Conservation (phyloP, 495 filamentous ascomycete genomes). For the Sporormia fimetaria region DNA sequence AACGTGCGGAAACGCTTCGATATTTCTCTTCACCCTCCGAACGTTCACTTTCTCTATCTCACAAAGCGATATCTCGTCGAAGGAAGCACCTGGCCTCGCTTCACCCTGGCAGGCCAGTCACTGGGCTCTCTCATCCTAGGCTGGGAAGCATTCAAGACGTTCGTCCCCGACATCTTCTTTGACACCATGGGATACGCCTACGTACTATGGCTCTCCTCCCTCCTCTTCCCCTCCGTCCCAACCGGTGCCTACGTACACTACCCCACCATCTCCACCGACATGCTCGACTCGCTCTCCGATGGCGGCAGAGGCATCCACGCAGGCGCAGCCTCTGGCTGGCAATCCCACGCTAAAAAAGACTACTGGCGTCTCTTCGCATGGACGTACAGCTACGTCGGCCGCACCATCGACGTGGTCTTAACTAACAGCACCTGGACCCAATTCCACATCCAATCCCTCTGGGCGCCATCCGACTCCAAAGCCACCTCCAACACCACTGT, state of each 20-base stretch:
- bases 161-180: constrained; percentile 87
- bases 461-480: constrained; percentile 47
- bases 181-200: constrained; percentile 99
- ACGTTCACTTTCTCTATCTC: constrained; percentile 78
- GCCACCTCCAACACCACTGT: constrained; percentile 45
- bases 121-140: constrained; percentile 77
- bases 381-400: constrained; percentile 70
- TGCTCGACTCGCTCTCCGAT: constrained; percentile 64
- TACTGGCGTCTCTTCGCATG: constrained; percentile 84
- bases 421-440: constrained; percentile 94
- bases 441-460: constrained; percentile 66
- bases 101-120: constrained; percentile 90
- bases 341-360: constrained; percentile 53
- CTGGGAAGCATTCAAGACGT: constrained; percentile 82
- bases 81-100: constrained; percentile 73
- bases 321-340: constrained; percentile 57
- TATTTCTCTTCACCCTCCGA: constrained; percentile 75
- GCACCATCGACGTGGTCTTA: constrained; percentile 82
- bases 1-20: constrained; percentile 75
- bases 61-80: constrained; percentile 76
- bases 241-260: constrained; percentile 95
- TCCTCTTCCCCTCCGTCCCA: constrained; percentile 69
- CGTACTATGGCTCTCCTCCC: constrained; percentile 66
- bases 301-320: constrained; percentile 72
- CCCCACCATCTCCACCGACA: constrained; percentile 95